A percentile compares a stretch with the other conserved stretches of the same genome.
These are phyloP conservation scores for Zelopaecilomyces penicillatus DNA, from an alignment of 2,329 filamentous ascomycete genomes.

Conservation along the genomic window DNA sequence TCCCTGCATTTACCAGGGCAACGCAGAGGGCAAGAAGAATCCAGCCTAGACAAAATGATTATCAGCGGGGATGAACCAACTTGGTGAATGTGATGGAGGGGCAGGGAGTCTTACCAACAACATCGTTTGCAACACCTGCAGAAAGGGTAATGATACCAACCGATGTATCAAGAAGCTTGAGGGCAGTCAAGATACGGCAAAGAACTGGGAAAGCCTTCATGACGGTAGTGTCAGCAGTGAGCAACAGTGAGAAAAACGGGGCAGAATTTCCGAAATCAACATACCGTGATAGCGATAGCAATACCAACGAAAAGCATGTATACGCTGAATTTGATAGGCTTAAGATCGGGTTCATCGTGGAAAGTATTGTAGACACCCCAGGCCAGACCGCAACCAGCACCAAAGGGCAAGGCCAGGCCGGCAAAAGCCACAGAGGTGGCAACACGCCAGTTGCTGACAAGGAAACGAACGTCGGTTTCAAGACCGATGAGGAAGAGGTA, in stretches of 20 bases:
- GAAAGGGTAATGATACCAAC: constrained; percentile 86
- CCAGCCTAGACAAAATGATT: constrained; percentile 43
- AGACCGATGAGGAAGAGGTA: constrained; percentile 84
- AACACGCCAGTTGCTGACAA: constrained; percentile 71
- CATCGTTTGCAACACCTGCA: constrained; percentile 88
- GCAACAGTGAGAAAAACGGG: too few species aligned
- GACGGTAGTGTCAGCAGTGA: neutral
- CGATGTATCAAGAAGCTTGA: constrained; percentile 74
- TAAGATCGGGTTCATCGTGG: constrained; percentile 30
- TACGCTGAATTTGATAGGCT: constrained; percentile 40
- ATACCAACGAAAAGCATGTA: constrained; percentile 77
- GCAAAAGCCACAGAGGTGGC: constrained; percentile 69
- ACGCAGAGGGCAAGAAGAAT: constrained; percentile 88
- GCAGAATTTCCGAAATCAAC: neutral
- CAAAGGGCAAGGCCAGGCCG: constrained; percentile 78
- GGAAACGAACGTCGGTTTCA: constrained; percentile 73
- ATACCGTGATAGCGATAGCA: constrained; percentile 74
- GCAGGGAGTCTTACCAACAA: constrained; percentile 22
- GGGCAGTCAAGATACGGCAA: constrained; percentile 84
- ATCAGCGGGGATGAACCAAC: neutral
- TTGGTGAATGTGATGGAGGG: neutral
- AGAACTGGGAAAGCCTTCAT: constrained; percentile 70
- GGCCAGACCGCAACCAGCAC: constrained; percentile 69
- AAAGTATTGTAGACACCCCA: constrained; percentile 76
- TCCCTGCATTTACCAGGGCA: constrained; percentile 80